Base-by-base conservation (phyloP, 805 yeast species). In the Saccharomycopsis babjevae region DNA sequence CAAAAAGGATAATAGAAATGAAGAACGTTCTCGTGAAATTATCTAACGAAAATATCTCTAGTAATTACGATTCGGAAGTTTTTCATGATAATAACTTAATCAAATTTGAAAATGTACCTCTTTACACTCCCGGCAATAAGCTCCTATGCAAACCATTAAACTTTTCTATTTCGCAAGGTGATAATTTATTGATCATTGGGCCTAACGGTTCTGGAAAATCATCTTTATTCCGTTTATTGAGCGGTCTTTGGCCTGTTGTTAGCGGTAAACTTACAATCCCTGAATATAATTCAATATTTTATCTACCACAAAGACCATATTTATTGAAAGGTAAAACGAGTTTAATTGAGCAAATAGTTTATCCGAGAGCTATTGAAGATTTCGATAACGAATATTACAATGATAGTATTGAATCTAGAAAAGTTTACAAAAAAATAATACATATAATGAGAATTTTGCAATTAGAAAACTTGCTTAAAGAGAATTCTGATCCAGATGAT, bases 121-220 rank as follows among this genome's bases (percentile, higher is more conserved):
- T 92, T 58, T 80, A 88, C 1, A 90, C 97, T 0, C 98, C 98
- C 0, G 85, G 86, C 3, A 86, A 89, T 60, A 92, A 88, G 54
- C 79, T 85, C 0, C 76, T 92, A 55, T 85, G 88, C 25, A 77
- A 81, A 54, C 79, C 82, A 43, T 77, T 92, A 67, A 77, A 82
- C 32, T 91, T 92, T 71, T 79, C 85, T 57, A 81, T 92, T 59
- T 81, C 85, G 64, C 86, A 83, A 39, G 97, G 97, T 40, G 85
- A 91, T 58, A 94, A 92, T 72, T 76, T 92, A 57, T 77, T 92
- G 59, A 91, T 92, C 70, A 91, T 93, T 10, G 98, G 98, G 0
- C 97, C 97, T 15, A 92, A 92, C 69, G 98, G 98, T 0, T 88
- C 96, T 65, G 98, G 98, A 32, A 92, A 92, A 73, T 91, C 97